A percentile compares a stretch with the other conserved stretches of the same genome.
Conservation (phyloP, 805 yeast species). For the Priceomyces fermenticarens region DNA sequence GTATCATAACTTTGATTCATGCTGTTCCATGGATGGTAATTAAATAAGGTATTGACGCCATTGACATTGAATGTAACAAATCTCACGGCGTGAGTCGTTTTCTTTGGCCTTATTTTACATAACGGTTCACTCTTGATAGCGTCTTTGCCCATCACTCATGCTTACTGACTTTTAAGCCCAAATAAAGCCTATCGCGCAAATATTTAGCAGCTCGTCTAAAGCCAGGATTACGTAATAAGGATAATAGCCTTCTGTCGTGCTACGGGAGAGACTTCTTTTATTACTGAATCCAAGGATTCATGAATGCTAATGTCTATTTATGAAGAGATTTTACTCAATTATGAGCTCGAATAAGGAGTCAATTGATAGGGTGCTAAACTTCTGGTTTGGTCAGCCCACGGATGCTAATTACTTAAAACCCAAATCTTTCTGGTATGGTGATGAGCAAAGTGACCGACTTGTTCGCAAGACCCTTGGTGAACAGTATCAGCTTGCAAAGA, state of each 20-base stretch:
- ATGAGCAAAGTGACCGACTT: conserved; percentile 1
- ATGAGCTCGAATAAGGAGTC: too few relatives aligned
- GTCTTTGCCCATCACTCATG: neutral
- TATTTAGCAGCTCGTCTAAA: conserved; percentile 1
- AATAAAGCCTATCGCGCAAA: neutral
- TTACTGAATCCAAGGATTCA: too few relatives aligned
- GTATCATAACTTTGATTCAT: conserved; percentile 35
- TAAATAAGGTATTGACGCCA: conserved; percentile 75
- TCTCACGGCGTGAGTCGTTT: conserved; percentile 28
- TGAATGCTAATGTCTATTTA: too few relatives aligned
- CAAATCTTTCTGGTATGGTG: conserved; percentile 6
- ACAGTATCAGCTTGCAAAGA: conserved; percentile 2
- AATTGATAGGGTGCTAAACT: neutral
- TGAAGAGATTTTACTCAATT: too few relatives aligned
- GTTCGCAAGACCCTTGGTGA: conserved; percentile 2
- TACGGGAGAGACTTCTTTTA: neutral
- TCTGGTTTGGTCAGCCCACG: conserved; percentile 5
- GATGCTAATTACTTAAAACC: conserved; percentile 1
- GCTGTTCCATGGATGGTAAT: conserved; percentile 79
- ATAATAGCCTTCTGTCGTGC: neutral
- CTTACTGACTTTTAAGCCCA: neutral
- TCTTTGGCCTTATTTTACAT: conserved; percentile 7
- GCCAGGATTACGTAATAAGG: neutral
- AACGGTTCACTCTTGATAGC: conserved; percentile 9
- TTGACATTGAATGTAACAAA: conserved; percentile 78